Evolutionary conservation across 2,329 filamentous ascomycete species (phyloP), one percentile per base, ranked within the genome.

Genomic region (Aspergillus pseudoterreus): DNA sequence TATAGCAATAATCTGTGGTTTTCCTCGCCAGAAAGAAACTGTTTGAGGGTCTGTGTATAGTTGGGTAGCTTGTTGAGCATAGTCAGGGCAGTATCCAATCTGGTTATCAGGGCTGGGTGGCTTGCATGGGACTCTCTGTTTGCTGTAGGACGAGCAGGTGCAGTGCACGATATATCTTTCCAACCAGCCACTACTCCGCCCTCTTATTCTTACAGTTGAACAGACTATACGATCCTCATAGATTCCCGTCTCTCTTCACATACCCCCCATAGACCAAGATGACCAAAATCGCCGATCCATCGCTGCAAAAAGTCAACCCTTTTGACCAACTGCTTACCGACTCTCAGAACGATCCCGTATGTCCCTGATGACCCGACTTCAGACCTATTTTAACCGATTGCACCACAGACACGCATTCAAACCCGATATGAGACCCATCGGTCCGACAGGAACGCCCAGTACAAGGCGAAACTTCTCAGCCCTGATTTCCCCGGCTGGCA

Each of bases 371-470:
- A 22, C 22, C 17, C 17, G 17, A 46, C 27, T n/a, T 21, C 30
- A 12, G 32, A 43, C 12, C 32, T 43, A 19, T 14, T 30, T 24
- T 22, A 42, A 46, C 32, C 35, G 12, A 22, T 42, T 15, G 43
- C 22, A 19, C 30, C 24, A 44, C 35, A 61, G 58, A 27, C 15
- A 17, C 73, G 85, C 62, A 53, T 95, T 10, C 88, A 92, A 72
- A 70, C 75, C 6, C 79, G 84, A 39, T 97, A 96, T 69, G 76
- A 81, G 10, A 78, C 76, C 1, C 92, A 97, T 66, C 85, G 92
- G 46, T 80, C 75, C 5, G 85, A 81, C 43, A 84, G 92, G 51
- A 95, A 95, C 65, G 77, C 74, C 3, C 85, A 92, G 61, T 91
- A 95, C 67, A 85, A 80, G 58, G 79, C 78, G 10, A 90, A 87